Conservation (phyloP, 2,329 filamentous ascomycete genomes). For the Sclerotinia trifoliorum region DNA sequence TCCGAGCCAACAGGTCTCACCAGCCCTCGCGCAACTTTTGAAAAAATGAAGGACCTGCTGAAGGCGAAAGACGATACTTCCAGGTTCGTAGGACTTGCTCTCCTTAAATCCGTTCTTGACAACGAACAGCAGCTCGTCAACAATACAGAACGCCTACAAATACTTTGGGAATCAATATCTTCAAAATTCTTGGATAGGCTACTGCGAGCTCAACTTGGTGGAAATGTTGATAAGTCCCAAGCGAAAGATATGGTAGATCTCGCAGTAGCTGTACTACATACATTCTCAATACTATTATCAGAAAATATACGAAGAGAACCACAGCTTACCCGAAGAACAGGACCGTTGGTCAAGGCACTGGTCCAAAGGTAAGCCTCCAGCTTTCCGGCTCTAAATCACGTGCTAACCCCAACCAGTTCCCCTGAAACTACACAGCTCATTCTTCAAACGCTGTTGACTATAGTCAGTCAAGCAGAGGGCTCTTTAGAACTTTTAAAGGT, state of each 20-base stretch:
- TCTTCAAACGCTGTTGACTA: slow-evolving; percentile 56
- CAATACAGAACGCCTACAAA: slow-evolving; percentile 47
- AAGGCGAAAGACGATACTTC: slow-evolving; percentile 63
- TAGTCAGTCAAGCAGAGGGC: slow-evolving; percentile 54
- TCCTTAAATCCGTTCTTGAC: slow-evolving; percentile 65
- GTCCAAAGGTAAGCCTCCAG: slow-evolving; percentile 49
- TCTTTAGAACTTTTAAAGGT: slow-evolving; percentile 49
- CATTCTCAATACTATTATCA: slow-evolving; percentile 58
- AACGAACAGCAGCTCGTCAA: slow-evolving; percentile 52
- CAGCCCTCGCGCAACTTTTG: slow-evolving; percentile 39
- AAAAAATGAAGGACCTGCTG: slow-evolving; percentile 56
- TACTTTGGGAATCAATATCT: slow-evolving; percentile 60
- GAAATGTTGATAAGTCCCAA: slow-evolving; percentile 43
- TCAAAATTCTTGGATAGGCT: slow-evolving; percentile 64
- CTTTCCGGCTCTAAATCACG: slow-evolving; percentile 12
- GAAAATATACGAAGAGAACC: slow-evolving; percentile 45
- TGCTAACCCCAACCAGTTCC: slow-evolving; percentile 44
- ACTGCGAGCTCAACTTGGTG: slow-evolving; percentile 52
- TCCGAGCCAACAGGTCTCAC: slow-evolving; percentile 13
- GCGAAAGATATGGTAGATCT: slow-evolving; percentile 61
- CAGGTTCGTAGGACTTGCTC: slow-evolving; percentile 64
- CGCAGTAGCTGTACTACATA: slow-evolving; percentile 61
- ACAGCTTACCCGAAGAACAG: slow-evolving; percentile 54
- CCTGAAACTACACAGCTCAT: slow-evolving; percentile 53
- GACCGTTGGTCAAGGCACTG: slow-evolving; percentile 52